These are phyloP conservation scores for Diaporthe helianthi DNA, from an alignment of 2,329 filamentous ascomycete genomes.

Conservation along the genomic window DNA sequence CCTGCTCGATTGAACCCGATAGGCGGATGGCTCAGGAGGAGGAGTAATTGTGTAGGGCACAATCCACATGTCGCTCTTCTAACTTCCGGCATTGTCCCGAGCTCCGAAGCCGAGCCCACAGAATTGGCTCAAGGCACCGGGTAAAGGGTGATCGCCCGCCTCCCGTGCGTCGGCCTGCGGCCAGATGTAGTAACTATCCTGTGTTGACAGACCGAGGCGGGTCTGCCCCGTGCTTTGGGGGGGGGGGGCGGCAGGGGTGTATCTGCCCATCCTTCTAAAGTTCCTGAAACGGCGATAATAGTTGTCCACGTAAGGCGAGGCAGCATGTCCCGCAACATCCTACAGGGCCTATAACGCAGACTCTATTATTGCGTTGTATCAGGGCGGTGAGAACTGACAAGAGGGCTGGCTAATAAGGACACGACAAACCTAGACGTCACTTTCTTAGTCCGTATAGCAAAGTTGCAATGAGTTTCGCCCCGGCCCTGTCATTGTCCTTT, in stretches of 20 bases:
- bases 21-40: not conserved
- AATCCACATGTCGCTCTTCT: not conserved
- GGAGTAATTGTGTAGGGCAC: no score
- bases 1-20: no score
- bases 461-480: constrained; percentile 2
- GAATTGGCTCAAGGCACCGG: not conserved
- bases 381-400: constrained; percentile 13
- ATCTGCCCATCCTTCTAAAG: no score
- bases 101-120: not conserved
- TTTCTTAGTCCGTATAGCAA: not conserved
- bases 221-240: no score
- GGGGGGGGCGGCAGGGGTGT: not conserved
- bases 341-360: not conserved
- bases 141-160: not conserved
- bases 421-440: constrained; percentile 5
- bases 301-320: not conserved
- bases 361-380: constrained; percentile 3
- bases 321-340: constrained; percentile 15
- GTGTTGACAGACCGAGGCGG: not conserved
- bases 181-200: not conserved
- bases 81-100: not conserved
- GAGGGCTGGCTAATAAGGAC: not conserved
- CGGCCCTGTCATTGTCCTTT: not conserved
- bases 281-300: constrained; percentile 7
- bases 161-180: not conserved